These are phyloP conservation scores for Salix suchowensis DNA, from an alignment of 345 rosid genomes.

Conservation along the genomic window DNA sequence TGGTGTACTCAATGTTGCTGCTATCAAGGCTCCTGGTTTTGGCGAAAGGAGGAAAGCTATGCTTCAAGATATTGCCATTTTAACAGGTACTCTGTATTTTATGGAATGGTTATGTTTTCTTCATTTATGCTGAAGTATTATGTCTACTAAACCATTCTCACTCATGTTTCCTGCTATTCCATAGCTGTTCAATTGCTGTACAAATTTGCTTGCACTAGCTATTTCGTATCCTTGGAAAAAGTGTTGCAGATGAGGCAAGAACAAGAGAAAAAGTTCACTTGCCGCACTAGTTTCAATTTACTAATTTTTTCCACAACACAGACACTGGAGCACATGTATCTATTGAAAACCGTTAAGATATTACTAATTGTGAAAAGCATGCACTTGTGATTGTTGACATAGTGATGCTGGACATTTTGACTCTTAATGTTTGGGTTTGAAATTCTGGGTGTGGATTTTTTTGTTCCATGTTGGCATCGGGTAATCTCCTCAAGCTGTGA, in stretches of 20 bases:
- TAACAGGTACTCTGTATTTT: slow-evolving; percentile 53
- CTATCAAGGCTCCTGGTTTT: slow-evolving; percentile 92
- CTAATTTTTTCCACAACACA: neutral
- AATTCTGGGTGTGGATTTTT: neutral
- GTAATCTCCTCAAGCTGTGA: neutral
- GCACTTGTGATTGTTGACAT: neutral
- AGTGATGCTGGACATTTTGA: neutral
- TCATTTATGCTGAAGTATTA: neutral
- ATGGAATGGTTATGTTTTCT: neutral
- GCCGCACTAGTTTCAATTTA: neutral
- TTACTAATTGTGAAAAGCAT: neutral
- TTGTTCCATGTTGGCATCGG: neutral
- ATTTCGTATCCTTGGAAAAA: neutral
- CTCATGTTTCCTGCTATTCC: neutral
- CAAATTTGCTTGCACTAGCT: neutral
- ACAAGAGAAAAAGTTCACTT: neutral
- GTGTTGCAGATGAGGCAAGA: neutral
- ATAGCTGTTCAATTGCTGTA: neutral
- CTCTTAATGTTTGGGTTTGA: neutral
- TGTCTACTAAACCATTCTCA: neutral
- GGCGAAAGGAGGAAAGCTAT: slow-evolving; percentile 97
- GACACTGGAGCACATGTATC: neutral
- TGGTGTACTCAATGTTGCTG: slow-evolving; percentile 87
- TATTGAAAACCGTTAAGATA: neutral
- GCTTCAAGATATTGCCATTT: slow-evolving; percentile 91